Evolutionary conservation across 441 rosid species (phyloP).

Genomic region (Theobroma grandiflorum): DNA sequence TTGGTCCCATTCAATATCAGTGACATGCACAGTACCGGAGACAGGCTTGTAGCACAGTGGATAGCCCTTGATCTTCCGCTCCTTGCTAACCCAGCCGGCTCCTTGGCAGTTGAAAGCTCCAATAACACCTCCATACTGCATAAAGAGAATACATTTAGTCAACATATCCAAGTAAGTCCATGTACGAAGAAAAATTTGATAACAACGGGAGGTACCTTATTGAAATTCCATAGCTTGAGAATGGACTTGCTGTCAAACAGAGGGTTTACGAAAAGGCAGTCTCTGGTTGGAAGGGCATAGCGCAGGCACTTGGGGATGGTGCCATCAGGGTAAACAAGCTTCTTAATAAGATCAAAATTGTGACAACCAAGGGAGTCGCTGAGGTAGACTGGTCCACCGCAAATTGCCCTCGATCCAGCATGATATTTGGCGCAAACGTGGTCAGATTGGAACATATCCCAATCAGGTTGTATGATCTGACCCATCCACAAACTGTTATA

Average conservation of each 20-base stretch:
- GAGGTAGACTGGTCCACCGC: slow-evolving; percentile 83
- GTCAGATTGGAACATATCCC: slow-evolving; percentile 96
- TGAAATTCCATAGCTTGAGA: slow-evolving; percentile 85
- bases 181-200: neutral
- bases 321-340: slow-evolving; percentile 72
- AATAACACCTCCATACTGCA: slow-evolving; percentile 76
- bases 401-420: slow-evolving; percentile 81
- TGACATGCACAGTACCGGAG: slow-evolving; percentile 57
- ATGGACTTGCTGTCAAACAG: slow-evolving; percentile 65
- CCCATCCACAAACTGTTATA: slow-evolving; percentile 92
- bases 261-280: slow-evolving; percentile 78
- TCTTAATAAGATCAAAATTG: slow-evolving; percentile 67
- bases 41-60: slow-evolving; percentile 60
- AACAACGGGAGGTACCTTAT: slow-evolving; percentile 50
- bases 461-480: slow-evolving; percentile 77
- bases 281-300: slow-evolving; percentile 77
- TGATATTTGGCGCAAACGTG: slow-evolving; percentile 83
- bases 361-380: slow-evolving; percentile 74
- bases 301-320: slow-evolving; percentile 74
- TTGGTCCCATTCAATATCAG: slow-evolving; percentile 86
- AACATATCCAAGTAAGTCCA: neutral
- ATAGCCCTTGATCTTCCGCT: slow-evolving; percentile 56
- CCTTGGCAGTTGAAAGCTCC: slow-evolving; percentile 94
- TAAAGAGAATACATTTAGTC: neutral
- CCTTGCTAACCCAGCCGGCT: slow-evolving; percentile 77